Evolutionary conservation across 1,284 basidiomycete genomes (phyloP), one percentile per base, ranked within the genome.

Genomic region (Amylostereum areolatum): DNA sequence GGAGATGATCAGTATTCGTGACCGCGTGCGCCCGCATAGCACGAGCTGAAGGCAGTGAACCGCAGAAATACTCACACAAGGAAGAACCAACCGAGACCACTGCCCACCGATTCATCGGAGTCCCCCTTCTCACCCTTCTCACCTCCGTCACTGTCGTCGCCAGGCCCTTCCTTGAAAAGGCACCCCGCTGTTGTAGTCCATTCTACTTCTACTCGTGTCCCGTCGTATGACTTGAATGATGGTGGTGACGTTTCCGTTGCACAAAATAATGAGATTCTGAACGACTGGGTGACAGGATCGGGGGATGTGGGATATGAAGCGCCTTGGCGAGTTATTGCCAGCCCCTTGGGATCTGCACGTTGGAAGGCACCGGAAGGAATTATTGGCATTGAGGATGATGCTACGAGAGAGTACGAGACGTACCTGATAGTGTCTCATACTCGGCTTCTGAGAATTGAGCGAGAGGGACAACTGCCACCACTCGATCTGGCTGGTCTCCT

Each of bases 81-180:
- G 71, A 92, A 88, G 71, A 92, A 92, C 75, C 85, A 89, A 4
- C 88, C 85, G 36, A 91, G 69, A 18, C 87, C 87, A 59, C 83
- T 86, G 8, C 86, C 83, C n/a, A 81, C 75, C 2, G 58, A 50
- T 43, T 25, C 5, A n/a, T 28, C 30, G 28, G 18, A 11, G 30
- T 10, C 10, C 7, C 27, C 41, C 58, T 70, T 56, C 47, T 61
- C 55, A 50, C 72, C 60, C 33, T 65, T 62, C 43, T 60, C 59
- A 31, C 57, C 63, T 40, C 64, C 60, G 1, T 57, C 63, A 8
- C 59, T 62, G n/a, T 66, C 60, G 6, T 60, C 65, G 10, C 67
- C 67, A 43, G 2, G 67, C 62, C 36, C 66, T 56, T 5, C 55
- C 29, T 67, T 60, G 6, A 72, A 67, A 5, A 48, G 53, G 59